phyloP scores from a whole-genome alignment of 2,329 filamentous ascomycete genomes.

The Calycina herbarum region DNA sequence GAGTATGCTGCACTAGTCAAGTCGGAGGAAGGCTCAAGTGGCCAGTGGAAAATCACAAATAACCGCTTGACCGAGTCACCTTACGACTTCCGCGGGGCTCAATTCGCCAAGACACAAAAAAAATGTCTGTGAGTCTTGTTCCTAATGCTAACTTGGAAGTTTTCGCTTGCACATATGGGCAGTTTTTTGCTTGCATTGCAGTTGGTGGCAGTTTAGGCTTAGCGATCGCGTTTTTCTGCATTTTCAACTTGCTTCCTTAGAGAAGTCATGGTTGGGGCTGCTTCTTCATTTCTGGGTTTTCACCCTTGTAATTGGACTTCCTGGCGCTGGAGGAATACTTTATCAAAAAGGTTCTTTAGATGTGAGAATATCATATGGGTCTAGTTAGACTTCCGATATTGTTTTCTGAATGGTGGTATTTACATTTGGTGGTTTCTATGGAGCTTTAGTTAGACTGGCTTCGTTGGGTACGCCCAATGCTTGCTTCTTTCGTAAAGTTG shows the following conservation, averaged over 20 bases:
- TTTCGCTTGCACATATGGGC: neutral
- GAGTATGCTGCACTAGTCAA: slow-evolving; percentile 11
- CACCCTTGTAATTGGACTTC: neutral
- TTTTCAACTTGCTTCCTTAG: neutral
- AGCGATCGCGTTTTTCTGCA: neutral
- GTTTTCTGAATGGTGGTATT: neutral
- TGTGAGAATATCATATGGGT: neutral
- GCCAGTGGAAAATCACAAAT: neutral
- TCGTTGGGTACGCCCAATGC: neutral
- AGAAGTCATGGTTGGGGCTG: neutral
- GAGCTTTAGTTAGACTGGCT: neutral
- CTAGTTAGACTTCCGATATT: neutral
- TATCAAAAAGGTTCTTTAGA: neutral
- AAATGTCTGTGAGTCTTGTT: too few relatives aligned
- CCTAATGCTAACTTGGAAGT: too few relatives aligned
- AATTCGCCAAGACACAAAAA: too few relatives aligned
- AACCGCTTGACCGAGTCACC: neutral
- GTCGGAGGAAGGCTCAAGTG: slow-evolving; percentile 2
- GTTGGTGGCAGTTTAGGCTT: neutral
- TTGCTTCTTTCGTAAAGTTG: neutral
- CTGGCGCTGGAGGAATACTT: neutral
- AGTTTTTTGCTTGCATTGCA: neutral
- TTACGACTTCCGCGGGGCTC: too few relatives aligned
- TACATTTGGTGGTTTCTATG: neutral
- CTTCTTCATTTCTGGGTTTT: neutral